Percentiles rank a stretch among this genome's conserved stretches.
phyloP scores from a whole-genome alignment of 2,329 filamentous ascomycete genomes.

The Pestalotiopsis sp. region DNA sequence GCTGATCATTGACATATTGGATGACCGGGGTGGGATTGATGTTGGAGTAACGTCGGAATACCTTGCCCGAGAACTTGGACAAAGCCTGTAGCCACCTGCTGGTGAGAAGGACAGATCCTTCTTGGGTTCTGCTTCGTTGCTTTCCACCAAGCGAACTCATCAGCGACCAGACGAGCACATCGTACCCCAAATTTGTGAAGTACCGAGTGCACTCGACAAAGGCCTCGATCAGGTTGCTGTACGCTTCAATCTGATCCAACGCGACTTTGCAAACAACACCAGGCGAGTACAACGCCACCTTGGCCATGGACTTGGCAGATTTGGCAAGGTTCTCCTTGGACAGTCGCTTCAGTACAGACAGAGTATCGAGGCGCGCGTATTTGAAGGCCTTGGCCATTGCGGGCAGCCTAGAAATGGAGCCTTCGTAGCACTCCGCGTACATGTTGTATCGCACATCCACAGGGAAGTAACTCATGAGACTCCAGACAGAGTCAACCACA shows the following conservation, averaged over 20 bases:
- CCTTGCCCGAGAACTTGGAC: constrained; percentile 86
- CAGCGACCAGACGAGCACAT: constrained; percentile 90
- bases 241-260: constrained; percentile 88
- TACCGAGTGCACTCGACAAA: constrained; percentile 95
- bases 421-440: constrained; percentile 91
- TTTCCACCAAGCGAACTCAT: constrained; percentile 71
- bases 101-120: constrained; percentile 69
- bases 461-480: constrained; percentile 78
- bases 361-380: constrained; percentile 75
- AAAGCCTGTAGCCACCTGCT: constrained; percentile 91
- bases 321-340: constrained; percentile 83
- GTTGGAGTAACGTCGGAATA: constrained; percentile 82
- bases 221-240: constrained; percentile 91
- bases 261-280: constrained; percentile 90
- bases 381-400: constrained; percentile 81
- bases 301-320: constrained; percentile 87
- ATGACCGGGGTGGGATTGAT: constrained; percentile 85
- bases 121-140: constrained; percentile 64
- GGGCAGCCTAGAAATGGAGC: constrained; percentile 73
- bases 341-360: constrained; percentile 84
- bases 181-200: constrained; percentile 89
- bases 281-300: constrained; percentile 88
- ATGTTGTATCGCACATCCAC: constrained; percentile 79
- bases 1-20: constrained; percentile 85
- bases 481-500: constrained; percentile 84